Conservation (phyloP, 805 yeast genomes). For the Metschnikowia arizonensis region DNA sequence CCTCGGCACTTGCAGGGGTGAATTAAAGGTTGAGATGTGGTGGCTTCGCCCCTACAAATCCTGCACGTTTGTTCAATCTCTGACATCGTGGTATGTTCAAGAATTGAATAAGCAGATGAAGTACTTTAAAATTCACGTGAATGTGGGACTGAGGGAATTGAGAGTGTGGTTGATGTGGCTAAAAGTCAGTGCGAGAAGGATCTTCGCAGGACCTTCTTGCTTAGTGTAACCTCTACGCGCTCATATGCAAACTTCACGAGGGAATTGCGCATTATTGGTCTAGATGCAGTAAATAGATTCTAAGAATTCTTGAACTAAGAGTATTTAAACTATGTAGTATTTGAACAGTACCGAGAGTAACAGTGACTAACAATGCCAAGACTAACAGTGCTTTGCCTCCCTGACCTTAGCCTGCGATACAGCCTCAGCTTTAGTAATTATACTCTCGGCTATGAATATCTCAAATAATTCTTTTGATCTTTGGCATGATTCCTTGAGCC, state of each 20-base stretch:
- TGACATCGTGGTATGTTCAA: conserved; percentile 6
- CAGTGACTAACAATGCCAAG: no score
- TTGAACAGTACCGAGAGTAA: no score
- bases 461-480: conserved; percentile 3
- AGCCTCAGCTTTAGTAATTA: conserved; percentile 2
- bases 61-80: conserved; percentile 64
- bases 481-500: conserved; percentile 5
- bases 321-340: neutral
- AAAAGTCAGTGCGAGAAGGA: neutral
- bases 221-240: neutral
- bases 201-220: neutral
- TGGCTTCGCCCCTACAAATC: conserved; percentile 90
- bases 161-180: neutral
- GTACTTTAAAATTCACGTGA: no score
- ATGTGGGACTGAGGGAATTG: no score
- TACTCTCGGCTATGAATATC: conserved; percentile 2
- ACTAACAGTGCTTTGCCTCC: no score
- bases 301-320: neutral
- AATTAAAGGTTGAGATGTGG: conserved; percentile 69
- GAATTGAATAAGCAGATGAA: no score
- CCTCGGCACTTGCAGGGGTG: conserved; percentile 96
- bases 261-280: no score
- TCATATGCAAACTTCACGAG: neutral
- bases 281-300: neutral
- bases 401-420: conserved; percentile 2